Conservation (phyloP, 2,329 filamentous ascomycete species). For the Mariannaea elegans region DNA sequence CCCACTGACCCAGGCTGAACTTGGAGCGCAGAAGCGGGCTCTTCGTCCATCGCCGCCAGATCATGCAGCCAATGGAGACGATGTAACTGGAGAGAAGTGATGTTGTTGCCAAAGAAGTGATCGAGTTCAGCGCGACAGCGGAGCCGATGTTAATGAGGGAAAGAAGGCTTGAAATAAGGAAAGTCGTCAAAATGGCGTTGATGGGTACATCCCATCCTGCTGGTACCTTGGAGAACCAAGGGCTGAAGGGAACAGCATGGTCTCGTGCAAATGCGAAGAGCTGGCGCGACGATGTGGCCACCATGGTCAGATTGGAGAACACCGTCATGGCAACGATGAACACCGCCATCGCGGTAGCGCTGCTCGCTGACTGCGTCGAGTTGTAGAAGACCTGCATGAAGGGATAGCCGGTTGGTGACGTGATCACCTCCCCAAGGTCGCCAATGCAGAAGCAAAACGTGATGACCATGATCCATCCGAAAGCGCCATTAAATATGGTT, state of each 20-base stretch:
- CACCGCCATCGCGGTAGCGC: conserved; percentile 30
- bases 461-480: conserved; percentile 38
- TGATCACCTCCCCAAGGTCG: conserved; percentile 30
- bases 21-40: conserved; percentile 27
- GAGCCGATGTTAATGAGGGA: conserved; percentile 36
- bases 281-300: conserved; percentile 33
- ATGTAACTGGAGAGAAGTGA: conserved; percentile 34
- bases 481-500: conserved; percentile 29
- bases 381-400: conserved; percentile 37
- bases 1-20: conserved; percentile 30
- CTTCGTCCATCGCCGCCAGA: conserved; percentile 30
- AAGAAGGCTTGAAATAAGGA: conserved; percentile 28
- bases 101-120: conserved; percentile 32
- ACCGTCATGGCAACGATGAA: conserved; percentile 35
- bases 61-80: conserved; percentile 35
- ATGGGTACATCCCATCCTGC: conserved; percentile 31
- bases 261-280: conserved; percentile 34
- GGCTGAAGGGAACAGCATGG: conserved; percentile 34
- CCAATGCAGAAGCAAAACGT: conserved; percentile 35
- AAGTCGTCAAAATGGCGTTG: conserved; percentile 32
- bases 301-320: conserved; percentile 35
- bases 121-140: conserved; percentile 27
- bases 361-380: conserved; percentile 27
- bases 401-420: conserved; percentile 28
- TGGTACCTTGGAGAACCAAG: conserved; percentile 30